Evolutionary conservation across 1,284 basidiomycete species (phyloP).

Genomic region (Singerocomus rubriflavus): DNA sequence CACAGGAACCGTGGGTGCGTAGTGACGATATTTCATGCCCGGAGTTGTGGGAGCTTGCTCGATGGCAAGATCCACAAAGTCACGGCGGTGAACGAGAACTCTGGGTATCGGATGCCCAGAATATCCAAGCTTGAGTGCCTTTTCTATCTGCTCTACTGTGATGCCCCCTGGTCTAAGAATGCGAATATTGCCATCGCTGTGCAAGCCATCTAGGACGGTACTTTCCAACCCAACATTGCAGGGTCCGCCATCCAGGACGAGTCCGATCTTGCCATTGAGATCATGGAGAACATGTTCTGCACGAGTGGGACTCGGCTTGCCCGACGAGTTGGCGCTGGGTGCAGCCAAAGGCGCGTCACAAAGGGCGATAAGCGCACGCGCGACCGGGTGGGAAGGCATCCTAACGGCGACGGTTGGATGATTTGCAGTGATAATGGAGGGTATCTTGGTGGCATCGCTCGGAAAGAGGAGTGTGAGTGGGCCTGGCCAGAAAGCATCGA

Average conservation of each 20-base stretch:
- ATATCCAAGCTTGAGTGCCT: slow-evolving; percentile 49
- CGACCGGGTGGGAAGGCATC: slow-evolving; percentile 93
- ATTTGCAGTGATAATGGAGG: slow-evolving; percentile 69
- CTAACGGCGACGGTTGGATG: slow-evolving; percentile 87
- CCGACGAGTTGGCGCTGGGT: slow-evolving; percentile 94
- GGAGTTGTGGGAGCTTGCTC: slow-evolving; percentile 89
- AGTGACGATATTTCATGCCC: slow-evolving; percentile 99
- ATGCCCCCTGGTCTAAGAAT: slow-evolving; percentile 92
- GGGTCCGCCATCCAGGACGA: slow-evolving; percentile 91
- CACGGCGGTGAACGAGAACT: slow-evolving; percentile 74
- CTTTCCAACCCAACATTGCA: slow-evolving; percentile 93
- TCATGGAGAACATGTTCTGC: slow-evolving; percentile 86
- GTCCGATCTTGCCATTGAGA: slow-evolving; percentile 66
- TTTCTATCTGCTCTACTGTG: slow-evolving; percentile 84
- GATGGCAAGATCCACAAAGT: slow-evolving; percentile 63
- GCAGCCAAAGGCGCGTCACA: slow-evolving; percentile 83
- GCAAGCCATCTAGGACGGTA: slow-evolving; percentile 89
- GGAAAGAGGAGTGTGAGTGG: slow-evolving; percentile 93
- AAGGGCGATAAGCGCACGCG: slow-evolving; percentile 83
- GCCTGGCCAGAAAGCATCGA: slow-evolving; percentile 92
- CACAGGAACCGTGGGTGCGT: slow-evolving; percentile 86
- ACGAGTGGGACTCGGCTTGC: slow-evolving; percentile 92
- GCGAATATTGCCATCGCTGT: slow-evolving; percentile 70
- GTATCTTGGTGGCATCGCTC: slow-evolving; percentile 54
- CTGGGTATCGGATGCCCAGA: slow-evolving; percentile 39